Conservation (phyloP, 805 yeast genomes). For the Metschnikowia vanudenii region DNA sequence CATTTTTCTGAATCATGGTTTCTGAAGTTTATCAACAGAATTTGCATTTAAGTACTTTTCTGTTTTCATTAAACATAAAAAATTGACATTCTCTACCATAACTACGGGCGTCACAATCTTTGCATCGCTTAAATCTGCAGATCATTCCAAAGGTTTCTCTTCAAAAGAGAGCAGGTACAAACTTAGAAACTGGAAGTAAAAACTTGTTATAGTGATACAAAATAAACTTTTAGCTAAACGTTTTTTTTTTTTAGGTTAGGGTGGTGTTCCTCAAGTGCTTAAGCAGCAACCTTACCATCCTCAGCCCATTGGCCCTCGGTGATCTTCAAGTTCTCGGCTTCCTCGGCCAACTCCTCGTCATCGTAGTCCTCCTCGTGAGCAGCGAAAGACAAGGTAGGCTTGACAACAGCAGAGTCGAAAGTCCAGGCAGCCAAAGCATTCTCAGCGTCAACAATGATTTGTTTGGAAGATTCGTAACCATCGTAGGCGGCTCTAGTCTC, state of each 20-base stretch:
- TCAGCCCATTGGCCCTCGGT: slow-evolving; percentile 29
- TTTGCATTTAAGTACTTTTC: too few species aligned
- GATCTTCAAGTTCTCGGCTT: slow-evolving; percentile 43
- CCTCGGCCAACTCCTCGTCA: slow-evolving; percentile 43
- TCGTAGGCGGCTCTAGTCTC: slow-evolving; percentile 98
- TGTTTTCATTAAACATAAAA: too few species aligned
- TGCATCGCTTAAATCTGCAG: too few species aligned
- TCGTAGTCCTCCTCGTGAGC: slow-evolving; percentile 63
- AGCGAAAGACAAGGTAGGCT: slow-evolving; percentile 82
- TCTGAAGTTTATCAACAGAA: too few species aligned
- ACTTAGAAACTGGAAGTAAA: background rate
- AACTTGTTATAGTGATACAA: slow-evolving; percentile 1
- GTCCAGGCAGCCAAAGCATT: slow-evolving; percentile 96
- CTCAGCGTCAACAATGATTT: slow-evolving; percentile 96
- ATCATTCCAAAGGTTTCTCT: too few species aligned
- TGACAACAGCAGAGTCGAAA: slow-evolving; percentile 89
- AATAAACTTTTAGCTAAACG: background rate
- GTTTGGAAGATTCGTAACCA: slow-evolving; percentile 97
- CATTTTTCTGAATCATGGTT: too few species aligned
- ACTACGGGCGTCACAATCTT: too few species aligned
- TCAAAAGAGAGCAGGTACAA: too few species aligned
- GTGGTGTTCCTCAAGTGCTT: background rate
- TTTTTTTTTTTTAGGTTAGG: background rate
- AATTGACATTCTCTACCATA: too few species aligned
- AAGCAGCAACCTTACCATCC: slow-evolving; percentile 19